These are phyloP conservation scores for Thielaviopsis punctulata DNA, from an alignment of 2,329 filamentous ascomycete genomes.

Conservation along the genomic window DNA sequence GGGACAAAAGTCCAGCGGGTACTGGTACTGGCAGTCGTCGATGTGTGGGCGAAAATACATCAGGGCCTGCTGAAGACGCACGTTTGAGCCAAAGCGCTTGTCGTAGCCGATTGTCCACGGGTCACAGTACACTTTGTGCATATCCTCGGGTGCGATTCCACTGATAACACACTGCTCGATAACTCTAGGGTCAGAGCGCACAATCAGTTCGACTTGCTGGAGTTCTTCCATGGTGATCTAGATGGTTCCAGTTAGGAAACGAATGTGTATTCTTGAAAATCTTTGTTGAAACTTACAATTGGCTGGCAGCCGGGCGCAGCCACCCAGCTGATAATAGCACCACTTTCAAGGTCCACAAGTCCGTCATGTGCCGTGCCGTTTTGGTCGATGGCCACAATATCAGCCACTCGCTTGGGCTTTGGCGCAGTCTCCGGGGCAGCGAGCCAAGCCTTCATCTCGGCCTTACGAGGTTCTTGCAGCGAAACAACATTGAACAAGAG, in stretches of 20 bases:
- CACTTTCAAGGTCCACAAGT: conserved; percentile 52
- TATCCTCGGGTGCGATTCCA: conserved; percentile 64
- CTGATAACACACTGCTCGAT: conserved; percentile 79
- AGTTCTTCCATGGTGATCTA: conserved; percentile 86
- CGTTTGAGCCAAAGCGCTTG: conserved; percentile 62
- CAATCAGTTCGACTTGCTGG: conserved; percentile 58
- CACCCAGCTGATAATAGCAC: conserved; percentile 57
- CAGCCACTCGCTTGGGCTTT: conserved; percentile 55
- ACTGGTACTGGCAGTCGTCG: conserved; percentile 82
- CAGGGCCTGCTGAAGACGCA: conserved; percentile 75
- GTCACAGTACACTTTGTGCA: conserved; percentile 93
- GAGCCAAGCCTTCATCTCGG: conserved; percentile 66
- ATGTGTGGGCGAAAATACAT: conserved; percentile 86
- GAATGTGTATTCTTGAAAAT: not conserved
- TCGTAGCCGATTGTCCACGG: conserved; percentile 95
- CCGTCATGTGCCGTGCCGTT: conserved; percentile 73
- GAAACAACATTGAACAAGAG: conserved; percentile 78
- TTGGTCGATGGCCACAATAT: conserved; percentile 65
- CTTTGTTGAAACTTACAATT: conserved; percentile 34
- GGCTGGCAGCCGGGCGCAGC: conserved; percentile 63
- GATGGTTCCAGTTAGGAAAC: conserved; percentile 8
- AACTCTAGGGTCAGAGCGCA: conserved; percentile 63
- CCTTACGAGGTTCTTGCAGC: conserved; percentile 70
- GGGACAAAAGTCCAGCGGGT: conserved; percentile 82
- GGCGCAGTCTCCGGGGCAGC: conserved; percentile 41